Base-by-base conservation (phyloP, 306 rosid species). In the Neltuma alba region DNA sequence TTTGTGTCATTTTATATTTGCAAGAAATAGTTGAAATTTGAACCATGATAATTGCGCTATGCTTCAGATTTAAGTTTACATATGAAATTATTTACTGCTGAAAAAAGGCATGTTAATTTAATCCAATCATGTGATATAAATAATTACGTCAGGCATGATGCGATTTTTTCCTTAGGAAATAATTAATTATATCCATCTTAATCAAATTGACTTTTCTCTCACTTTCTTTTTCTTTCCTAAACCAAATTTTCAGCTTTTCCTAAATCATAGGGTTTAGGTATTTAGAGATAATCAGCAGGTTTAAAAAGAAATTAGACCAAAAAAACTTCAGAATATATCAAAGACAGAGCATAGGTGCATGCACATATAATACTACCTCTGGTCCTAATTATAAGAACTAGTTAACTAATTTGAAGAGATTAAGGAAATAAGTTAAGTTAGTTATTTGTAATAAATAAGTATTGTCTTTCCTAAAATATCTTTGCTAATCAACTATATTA, bases 141-240 rank as follows among this genome's bases (percentile, higher is more conserved):
- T 13, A 65, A 65, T 65, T 37, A n/a, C 71, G 7, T 38, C 18
- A 23, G 31, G 12, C 64, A 25, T 58, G 7, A 58, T 25, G 58
- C 20, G 8, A 20, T 7, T 20, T 9, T 55, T 25, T 4, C 11
- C 3, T 11, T 10, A 2, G 11, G 28, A 21, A 25, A 27, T 58
- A 58, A 58, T 58, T 25, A n/a, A n/a, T n/a, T n/a, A n/a, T n/a
- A 57, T 57, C 30, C 30, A 67, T 21, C 50, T 10, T 10, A 4
- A 67, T 37, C 28, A 67, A 67, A 5, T 67, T 38, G 48, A 67
- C 72, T 67, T 67, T 67, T 40, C 33, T 13, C 28, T 65, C 70
- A 36, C 33, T 58, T 12, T 58, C 63, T n/a, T 50, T 18, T 11
- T 25, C 27, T 58, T 27, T 27, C 31, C 34, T 5, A 1, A 3